Base-by-base conservation (phyloP, 1,139 yeast species). In the Hyphopichia pseudoburtonii region DNA sequence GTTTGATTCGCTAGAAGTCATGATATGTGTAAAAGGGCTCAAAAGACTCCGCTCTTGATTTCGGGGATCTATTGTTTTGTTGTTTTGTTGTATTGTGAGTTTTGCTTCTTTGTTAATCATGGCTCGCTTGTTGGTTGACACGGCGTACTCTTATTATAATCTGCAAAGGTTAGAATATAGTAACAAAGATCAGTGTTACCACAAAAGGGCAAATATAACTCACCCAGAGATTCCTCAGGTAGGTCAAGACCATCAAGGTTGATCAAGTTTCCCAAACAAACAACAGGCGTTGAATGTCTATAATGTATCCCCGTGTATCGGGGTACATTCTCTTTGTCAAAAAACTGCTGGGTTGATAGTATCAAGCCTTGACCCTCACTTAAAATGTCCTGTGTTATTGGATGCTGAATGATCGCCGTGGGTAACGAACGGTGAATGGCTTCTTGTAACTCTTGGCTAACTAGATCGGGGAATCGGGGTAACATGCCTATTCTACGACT, bases 151-250 rank as follows among this genome's bases (percentile, higher is more conserved):
- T 18, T 16, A 22, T 22, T 28, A 16, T 33, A 33, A 19, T 33
- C 36, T 4, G 14, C 25, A 7, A 33, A 17, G 14, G 32, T 17
- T 5, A 33, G n/a, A 4, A 28, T 17, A 14, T 7, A 21, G 21
- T 19, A 28, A 28, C 31, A 27, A 7, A 33, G 25, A 17, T 33
- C 32, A 17, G 24, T 18, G n/a, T 28, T 19, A 11, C 28, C n/a
- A 2, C 14, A 6, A 17, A 26, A 33, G 4, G 31, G 15, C 16
- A 33, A 14, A 7, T 9, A 28, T 17, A 33, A 16, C 10, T 21
- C 23, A 21, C 23, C 23, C 23, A 21, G 15, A 5, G 30, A 28
- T 15, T 28, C 18, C 27, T n/a, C n/a, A n/a, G n/a, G n/a, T n/a
- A n/a, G 24, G 26, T 14, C 15, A 12, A 16, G 26, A 15, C n/a